phyloP scores from a whole-genome alignment of 495 filamentous ascomycete genomes.

The Talaromyces wortmannii region DNA sequence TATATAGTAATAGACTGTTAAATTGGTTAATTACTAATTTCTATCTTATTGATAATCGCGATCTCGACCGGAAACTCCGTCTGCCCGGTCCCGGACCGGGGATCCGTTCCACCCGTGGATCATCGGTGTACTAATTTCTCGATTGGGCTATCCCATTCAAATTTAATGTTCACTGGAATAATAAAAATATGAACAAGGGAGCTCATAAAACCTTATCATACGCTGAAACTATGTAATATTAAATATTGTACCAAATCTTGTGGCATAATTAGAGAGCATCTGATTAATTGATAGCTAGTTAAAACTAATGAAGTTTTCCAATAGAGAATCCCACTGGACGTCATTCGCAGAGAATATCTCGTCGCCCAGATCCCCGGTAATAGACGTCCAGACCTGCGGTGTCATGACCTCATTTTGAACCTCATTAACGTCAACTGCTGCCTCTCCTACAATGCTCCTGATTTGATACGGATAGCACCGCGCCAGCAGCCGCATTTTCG shows the following conservation, averaged over 20 bases:
- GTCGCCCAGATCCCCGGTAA: constrained; percentile 11
- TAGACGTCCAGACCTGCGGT: constrained; percentile 10
- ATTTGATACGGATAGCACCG: constrained; percentile 13
- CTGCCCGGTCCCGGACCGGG: not conserved
- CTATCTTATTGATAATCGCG: too few species aligned
- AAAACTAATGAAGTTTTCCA: constrained; percentile 9
- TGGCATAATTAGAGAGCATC: not conserved
- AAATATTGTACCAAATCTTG: too few species aligned
- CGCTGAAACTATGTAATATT: not conserved
- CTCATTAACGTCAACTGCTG: not conserved
- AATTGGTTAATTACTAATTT: too few species aligned
- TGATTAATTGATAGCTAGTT: not conserved
- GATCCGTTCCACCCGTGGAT: not conserved
- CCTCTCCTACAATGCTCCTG: constrained; percentile 5
- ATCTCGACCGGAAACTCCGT: not conserved
- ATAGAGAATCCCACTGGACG: constrained; percentile 15
- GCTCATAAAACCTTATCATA: too few species aligned
- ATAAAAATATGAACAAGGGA: too few species aligned
- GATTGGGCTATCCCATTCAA: too few species aligned
- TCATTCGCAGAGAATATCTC: constrained; percentile 15
- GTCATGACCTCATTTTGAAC: not conserved
- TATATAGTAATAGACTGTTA: too few species aligned
- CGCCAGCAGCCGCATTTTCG: constrained; percentile 10
- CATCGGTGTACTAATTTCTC: not conserved
- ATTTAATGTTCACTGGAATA: too few species aligned